Evolutionary conservation across 1,284 basidiomycete genomes (phyloP).

Genomic region (Ustilago lituana): DNA sequence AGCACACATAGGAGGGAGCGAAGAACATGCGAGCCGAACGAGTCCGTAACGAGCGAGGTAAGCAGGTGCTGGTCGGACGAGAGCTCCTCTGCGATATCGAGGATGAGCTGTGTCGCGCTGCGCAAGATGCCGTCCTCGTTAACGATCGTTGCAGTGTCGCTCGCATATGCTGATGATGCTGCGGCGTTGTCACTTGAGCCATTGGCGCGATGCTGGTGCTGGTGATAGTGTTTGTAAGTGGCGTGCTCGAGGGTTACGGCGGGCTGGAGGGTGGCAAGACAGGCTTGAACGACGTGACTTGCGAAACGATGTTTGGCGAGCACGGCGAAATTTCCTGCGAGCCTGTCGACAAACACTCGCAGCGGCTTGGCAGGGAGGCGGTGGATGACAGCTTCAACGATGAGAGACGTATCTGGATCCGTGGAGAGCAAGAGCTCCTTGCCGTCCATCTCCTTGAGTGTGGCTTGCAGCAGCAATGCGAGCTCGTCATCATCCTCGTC

Average conservation of each 20-base stretch:
- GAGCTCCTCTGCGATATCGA: slow-evolving; percentile 51
- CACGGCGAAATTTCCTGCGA: slow-evolving; percentile 51
- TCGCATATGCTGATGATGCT: slow-evolving; percentile 21
- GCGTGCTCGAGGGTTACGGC: slow-evolving; percentile 38
- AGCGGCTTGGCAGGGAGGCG: slow-evolving; percentile 52
- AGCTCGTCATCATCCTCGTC: slow-evolving; percentile 49
- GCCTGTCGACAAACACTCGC: slow-evolving; percentile 61
- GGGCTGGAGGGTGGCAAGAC: slow-evolving; percentile 47
- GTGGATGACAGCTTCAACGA: slow-evolving; percentile 58
- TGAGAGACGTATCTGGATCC: slow-evolving; percentile 61
- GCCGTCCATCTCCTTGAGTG: slow-evolving; percentile 61
- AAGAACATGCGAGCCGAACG: slow-evolving; percentile 59
- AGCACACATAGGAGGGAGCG: slow-evolving; percentile 57
- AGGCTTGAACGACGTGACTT: slow-evolving; percentile 60
- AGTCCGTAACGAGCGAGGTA: slow-evolving; percentile 37
- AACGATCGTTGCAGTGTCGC: slow-evolving; percentile 40
- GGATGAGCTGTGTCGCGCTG: slow-evolving; percentile 45
- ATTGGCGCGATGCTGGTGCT: slow-evolving; percentile 8
- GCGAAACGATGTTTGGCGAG: slow-evolving; percentile 63
- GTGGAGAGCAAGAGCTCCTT: slow-evolving; percentile 62
- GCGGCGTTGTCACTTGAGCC: slow-evolving; percentile 19
- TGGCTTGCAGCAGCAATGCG: slow-evolving; percentile 57
- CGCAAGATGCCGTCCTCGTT: slow-evolving; percentile 53
- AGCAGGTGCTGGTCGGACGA: slow-evolving; percentile 18
- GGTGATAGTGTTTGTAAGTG: slow-evolving; percentile 17